These are phyloP conservation scores for Kazachstania taianensis DNA, from an alignment of 805 yeast species.

Conservation along the genomic window DNA sequence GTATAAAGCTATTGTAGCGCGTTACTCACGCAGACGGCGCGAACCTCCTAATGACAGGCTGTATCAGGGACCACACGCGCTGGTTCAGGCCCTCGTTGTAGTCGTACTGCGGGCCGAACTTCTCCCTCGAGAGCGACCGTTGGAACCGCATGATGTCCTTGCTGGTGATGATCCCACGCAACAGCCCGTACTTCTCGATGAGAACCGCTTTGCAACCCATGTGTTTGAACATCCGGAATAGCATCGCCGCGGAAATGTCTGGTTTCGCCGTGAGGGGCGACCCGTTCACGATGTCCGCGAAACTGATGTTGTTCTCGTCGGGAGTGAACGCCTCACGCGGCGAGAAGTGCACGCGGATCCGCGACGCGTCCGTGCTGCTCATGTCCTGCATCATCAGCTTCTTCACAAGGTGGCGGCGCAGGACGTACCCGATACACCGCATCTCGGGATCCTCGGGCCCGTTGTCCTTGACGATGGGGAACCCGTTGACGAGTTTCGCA, in stretches of 20 bases:
- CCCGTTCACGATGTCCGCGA: conserved; percentile 29
- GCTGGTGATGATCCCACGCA: conserved; percentile 72
- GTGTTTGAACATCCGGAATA: conserved; percentile 59
- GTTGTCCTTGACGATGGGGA: conserved; percentile 42
- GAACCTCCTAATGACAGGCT: conserved; percentile 11
- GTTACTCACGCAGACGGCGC: too few species aligned
- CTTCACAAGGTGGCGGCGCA: conserved; percentile 19
- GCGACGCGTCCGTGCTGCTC: conserved; percentile 24
- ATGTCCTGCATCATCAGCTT: conserved; percentile 12
- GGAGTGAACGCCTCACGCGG: not conserved
- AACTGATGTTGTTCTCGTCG: conserved; percentile 5
- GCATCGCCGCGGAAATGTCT: conserved; percentile 46
- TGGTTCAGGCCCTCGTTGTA: conserved; percentile 18
- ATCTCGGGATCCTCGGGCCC: conserved; percentile 27
- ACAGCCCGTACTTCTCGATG: conserved; percentile 49
- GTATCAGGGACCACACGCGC: conserved; percentile 16
- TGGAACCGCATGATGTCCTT: conserved; percentile 73
- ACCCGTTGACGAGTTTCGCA: conserved; percentile 34
- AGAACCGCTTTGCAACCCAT: conserved; percentile 71
- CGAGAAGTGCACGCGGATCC: conserved; percentile 8
- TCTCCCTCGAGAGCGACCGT: conserved; percentile 23
- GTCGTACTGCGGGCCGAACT: conserved; percentile 21
- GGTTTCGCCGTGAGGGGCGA: conserved; percentile 56
- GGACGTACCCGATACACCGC: conserved; percentile 32
- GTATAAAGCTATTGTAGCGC: not conserved